Conservation (phyloP, 768 basidiomycete species). For the Leccinum barrowsii region DNA sequence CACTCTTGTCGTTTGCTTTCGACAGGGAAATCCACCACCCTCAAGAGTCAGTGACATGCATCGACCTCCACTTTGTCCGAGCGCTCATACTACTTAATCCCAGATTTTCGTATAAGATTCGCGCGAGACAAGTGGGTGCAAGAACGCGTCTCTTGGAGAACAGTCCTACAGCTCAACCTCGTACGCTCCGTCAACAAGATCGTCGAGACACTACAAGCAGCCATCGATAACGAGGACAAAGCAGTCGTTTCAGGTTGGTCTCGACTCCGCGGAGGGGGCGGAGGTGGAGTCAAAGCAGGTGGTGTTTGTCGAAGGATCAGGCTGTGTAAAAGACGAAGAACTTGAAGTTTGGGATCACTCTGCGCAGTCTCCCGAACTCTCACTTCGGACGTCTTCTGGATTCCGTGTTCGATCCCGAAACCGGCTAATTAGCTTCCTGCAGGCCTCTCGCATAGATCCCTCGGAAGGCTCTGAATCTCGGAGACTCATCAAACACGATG, state of each 20-base stretch:
- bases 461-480: too few relatives aligned
- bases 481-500: too few relatives aligned
- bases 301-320: too few relatives aligned
- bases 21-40: conserved; percentile 65
- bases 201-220: conserved; percentile 55
- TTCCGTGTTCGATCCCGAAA: too few relatives aligned
- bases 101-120: conserved; percentile 74
- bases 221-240: conserved; percentile 40
- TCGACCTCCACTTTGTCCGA: not conserved
- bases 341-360: conserved; percentile 19
- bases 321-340: conserved; percentile 35
- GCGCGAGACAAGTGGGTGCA: conserved; percentile 56
- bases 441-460: too few relatives aligned
- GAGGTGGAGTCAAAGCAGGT: too few relatives aligned
- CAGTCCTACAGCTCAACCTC: conserved; percentile 77
- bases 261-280: too few relatives aligned
- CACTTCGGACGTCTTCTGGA: conserved; percentile 16
- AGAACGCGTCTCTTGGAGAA: conserved; percentile 72
- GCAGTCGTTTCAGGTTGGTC: too few relatives aligned
- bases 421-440: too few relatives aligned
- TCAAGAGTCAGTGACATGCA: conserved; percentile 49
- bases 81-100: conserved; percentile 6
- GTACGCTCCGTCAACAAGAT: conserved; percentile 67
- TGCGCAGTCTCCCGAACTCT: conserved; percentile 42
- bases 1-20: not conserved